A percentile compares a stretch with the other conserved stretches of the same genome.
phyloP scores from a whole-genome alignment of 305 asterid species.

The Fraxinus albicans region DNA sequence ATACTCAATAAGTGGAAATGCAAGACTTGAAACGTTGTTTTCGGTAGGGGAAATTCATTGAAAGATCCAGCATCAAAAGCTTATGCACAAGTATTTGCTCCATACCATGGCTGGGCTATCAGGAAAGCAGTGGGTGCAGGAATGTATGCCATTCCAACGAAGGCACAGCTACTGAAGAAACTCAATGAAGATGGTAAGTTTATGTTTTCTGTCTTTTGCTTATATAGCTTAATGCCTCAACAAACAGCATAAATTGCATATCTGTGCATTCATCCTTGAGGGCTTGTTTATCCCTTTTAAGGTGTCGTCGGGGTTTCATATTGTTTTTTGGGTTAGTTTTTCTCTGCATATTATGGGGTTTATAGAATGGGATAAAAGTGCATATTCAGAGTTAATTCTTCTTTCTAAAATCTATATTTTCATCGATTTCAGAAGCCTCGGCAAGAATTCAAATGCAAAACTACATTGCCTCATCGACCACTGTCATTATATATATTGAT shows the following conservation, averaged over 20 bases:
- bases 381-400: not conserved
- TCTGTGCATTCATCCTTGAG: not conserved
- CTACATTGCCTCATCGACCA: constrained; percentile 48
- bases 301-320: not conserved
- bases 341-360: not conserved
- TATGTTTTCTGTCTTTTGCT: not conserved
- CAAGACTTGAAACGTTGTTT: constrained; percentile 22
- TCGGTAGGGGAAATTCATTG: constrained; percentile 63
- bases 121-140: constrained; percentile 91
- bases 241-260: not conserved
- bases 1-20: not conserved
- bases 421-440: constrained; percentile 49
- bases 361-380: not conserved
- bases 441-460: constrained; percentile 74
- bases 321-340: not conserved
- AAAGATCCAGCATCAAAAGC: constrained; percentile 88
- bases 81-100: constrained; percentile 84
- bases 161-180: constrained; percentile 68
- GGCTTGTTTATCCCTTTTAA: not conserved
- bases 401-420: not conserved
- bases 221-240: not conserved
- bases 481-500: constrained; percentile 58
- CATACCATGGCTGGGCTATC: constrained; percentile 91
- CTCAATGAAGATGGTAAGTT: constrained; percentile 92
- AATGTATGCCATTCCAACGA: constrained; percentile 93